Conservation (phyloP, 208 protist species). For the Crithidia brevicula region DNA sequence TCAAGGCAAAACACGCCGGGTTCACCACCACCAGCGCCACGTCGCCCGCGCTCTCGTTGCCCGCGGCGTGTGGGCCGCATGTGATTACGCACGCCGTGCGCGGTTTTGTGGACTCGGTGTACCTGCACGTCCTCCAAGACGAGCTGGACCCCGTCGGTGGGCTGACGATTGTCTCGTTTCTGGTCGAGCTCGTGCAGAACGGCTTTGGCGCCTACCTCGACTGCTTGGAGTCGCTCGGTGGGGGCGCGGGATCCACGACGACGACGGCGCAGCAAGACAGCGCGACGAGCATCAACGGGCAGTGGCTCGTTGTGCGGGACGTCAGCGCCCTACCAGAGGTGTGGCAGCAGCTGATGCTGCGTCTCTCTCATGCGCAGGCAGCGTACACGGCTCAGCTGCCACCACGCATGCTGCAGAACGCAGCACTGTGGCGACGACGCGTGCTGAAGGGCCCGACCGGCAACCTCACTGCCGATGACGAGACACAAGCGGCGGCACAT, state of each 20-base stretch:
- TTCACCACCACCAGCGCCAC: not conserved
- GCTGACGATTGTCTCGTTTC: constrained; percentile 31
- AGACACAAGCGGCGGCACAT: too few species aligned
- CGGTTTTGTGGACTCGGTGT: constrained; percentile 29
- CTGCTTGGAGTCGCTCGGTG: constrained; percentile 22
- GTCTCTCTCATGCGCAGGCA: constrained; percentile 17
- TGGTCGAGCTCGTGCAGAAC: constrained; percentile 40
- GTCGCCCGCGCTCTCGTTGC: constrained; percentile 15
- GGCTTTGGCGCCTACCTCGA: constrained; percentile 36
- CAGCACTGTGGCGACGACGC: constrained; percentile 23
- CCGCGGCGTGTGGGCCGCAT: constrained; percentile 34
- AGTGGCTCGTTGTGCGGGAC: constrained; percentile 25
- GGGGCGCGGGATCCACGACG: constrained; percentile 1
- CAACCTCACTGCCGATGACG: not conserved
- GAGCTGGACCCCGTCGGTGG: constrained; percentile 22
- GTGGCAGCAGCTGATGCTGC: constrained; percentile 33
- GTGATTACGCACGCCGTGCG: constrained; percentile 42
- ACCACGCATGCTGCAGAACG: constrained; percentile 19
- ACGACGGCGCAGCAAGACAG: constrained; percentile 2
- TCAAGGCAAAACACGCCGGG: constrained; percentile 8
- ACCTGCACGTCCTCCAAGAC: constrained; percentile 34
- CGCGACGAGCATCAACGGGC: constrained; percentile 5
- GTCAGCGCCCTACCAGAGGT: constrained; percentile 21
- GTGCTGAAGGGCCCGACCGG: not conserved
- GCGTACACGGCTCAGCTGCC: constrained; percentile 29